phyloP scores from a whole-genome alignment of 179 eudicot species.

The Spergularia azorica region DNA sequence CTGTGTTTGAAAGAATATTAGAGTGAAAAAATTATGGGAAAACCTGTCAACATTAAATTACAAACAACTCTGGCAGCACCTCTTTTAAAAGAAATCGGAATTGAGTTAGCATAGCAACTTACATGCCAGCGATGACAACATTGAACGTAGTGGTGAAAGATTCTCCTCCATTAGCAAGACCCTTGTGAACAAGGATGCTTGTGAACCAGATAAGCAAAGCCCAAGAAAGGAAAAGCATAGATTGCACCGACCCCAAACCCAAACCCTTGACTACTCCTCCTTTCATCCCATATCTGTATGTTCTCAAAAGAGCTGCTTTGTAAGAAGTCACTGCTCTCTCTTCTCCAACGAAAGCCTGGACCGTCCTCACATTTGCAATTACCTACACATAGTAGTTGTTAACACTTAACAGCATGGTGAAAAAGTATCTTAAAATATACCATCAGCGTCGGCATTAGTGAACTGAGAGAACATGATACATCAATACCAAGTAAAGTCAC shows the following conservation, averaged over 20 bases:
- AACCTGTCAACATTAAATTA: background rate
- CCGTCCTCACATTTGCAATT: constrained; percentile 90
- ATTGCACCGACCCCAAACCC: constrained; percentile 82
- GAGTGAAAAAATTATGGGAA: background rate
- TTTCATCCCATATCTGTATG: constrained; percentile 75
- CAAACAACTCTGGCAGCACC: background rate
- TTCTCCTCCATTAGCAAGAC: constrained; percentile 88
- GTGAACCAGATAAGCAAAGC: constrained; percentile 96
- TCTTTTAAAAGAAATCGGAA: too few relatives aligned
- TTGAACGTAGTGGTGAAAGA: constrained; percentile 98
- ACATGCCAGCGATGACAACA: constrained; percentile 96
- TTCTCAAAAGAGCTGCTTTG: constrained; percentile 58
- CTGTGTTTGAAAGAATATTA: background rate
- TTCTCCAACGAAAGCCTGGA: constrained; percentile 95
- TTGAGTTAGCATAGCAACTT: constrained; percentile 32
- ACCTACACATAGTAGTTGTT: constrained; percentile 44
- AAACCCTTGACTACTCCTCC: constrained; percentile 95
- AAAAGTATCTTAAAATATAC: background rate
- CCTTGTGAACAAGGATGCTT: constrained; percentile 80
- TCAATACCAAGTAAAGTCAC: background rate
- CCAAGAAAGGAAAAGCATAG: constrained; percentile 94
- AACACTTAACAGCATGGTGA: constrained; percentile 8
- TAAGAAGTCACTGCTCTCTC: constrained; percentile 75
- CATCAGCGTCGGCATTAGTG: background rate
- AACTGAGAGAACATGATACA: background rate